These are phyloP conservation scores for Podospora sp. DNA, from an alignment of 495 filamentous ascomycete species.

Conservation along the genomic window DNA sequence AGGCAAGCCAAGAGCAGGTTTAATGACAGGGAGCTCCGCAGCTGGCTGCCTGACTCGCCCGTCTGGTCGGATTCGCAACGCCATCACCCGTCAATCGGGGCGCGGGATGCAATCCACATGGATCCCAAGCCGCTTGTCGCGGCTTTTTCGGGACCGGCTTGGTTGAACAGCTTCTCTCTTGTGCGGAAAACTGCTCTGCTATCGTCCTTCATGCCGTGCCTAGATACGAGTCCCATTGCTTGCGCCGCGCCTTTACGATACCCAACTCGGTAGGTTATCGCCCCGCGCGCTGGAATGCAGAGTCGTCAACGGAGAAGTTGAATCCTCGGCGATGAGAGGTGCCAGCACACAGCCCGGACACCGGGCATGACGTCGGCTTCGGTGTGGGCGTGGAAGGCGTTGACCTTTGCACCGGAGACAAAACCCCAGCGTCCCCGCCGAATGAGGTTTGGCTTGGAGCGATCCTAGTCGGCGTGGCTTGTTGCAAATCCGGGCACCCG, in stretches of 20 bases:
- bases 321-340: slow-evolving; percentile 2
- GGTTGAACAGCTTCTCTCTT: slow-evolving; percentile 15
- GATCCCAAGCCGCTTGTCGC: slow-evolving; percentile 7
- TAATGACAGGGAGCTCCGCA: slow-evolving; percentile 32
- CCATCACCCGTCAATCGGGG: not conserved
- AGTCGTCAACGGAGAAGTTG: slow-evolving; percentile 7
- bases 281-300: not conserved
- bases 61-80: not conserved
- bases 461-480: slow-evolving; percentile 16
- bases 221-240: not conserved
- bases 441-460: not conserved
- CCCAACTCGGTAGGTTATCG: not conserved
- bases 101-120: slow-evolving; percentile 1
- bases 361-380: slow-evolving; percentile 22
- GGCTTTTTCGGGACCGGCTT: slow-evolving; percentile 16
- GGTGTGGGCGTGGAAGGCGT: slow-evolving; percentile 14
- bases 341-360: slow-evolving; percentile 16
- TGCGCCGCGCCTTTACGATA: too few species aligned
- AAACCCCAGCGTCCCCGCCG: too few species aligned
- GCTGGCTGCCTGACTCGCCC: not conserved
- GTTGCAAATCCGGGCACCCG: slow-evolving; percentile 14
- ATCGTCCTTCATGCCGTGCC: slow-evolving; percentile 19
- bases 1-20: slow-evolving; percentile 29
- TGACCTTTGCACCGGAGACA: not conserved
- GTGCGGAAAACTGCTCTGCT: slow-evolving; percentile 9